Base-by-base conservation (phyloP, 768 basidiomycete genomes). In the Termitomyces sp. region DNA sequence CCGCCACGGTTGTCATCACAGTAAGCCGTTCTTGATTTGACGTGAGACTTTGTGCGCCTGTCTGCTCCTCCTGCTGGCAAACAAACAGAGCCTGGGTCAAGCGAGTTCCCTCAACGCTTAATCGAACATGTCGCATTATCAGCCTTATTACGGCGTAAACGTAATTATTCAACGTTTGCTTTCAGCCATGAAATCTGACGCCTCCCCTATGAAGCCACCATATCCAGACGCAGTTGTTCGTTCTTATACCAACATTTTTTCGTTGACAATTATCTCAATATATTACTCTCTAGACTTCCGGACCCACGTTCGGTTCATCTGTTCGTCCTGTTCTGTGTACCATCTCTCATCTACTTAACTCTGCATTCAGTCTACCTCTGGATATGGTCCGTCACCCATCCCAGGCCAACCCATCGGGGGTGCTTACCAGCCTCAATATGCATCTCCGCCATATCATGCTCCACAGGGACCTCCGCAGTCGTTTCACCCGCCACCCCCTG, bases 401-500 rank as follows among this genome's bases (percentile, higher is more conserved):
- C 58, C 59, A 37, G 61, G 61, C 5, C 60, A 58, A 37, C 60
- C 55, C 10, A 56, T 56, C 8, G 55, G 51, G 3, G n/a, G 44
- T 37, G 53, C 48, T 44, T 60, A 58, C 8, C 50, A 62, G 19
- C 54, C 55, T 21, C 40, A 43, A 40, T 58, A 59, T 23, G 3
- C 41, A 19, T 41, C 47, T 3, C 4, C 42, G 5, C 46, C 42
- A 15, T 17, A 50, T 19, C 62, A 64, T 53, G 57, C 63, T 21
- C 64, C 68, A 35, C 62, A 61, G 21, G 64, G 61, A 30, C 63
- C 66, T 38, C 60, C 65, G 17, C 56, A 55, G 42, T 31, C 48
- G 17, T 49, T 56, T 17, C 62, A 59, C 26, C 37, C 54, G 7
- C 50, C 58, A 3, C 61, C 63, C 31, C 37, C 50, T 6, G 61